Evolutionary conservation across 176 grass and related monocot species (phyloP).

Genomic region (Zizania latifolia): DNA sequence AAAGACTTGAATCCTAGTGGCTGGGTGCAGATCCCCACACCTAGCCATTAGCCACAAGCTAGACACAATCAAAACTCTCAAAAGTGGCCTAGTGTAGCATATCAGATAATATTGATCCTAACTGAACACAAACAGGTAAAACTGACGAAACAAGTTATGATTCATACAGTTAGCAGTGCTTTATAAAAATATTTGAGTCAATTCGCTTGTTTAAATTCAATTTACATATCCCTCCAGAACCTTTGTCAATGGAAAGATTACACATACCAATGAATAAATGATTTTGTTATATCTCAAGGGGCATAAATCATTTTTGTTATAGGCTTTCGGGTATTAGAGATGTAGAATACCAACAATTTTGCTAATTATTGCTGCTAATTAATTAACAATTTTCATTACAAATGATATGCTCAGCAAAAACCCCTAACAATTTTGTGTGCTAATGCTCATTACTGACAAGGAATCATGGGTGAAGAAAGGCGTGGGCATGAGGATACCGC

Average conservation of each 20-base stretch:
- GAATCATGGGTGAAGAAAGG: not conserved
- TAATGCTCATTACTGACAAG: not conserved
- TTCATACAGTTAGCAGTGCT: not conserved
- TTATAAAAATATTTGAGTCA: not conserved
- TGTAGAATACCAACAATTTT: not conserved
- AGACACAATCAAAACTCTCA: not conserved
- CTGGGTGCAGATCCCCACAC: too few relatives aligned
- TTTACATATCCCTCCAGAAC: not conserved
- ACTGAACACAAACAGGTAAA: not conserved
- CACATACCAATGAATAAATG: not conserved
- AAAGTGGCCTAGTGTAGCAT: not conserved
- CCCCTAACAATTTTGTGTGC: not conserved
- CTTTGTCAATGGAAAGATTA: not conserved
- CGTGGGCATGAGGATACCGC: constrained; percentile 39
- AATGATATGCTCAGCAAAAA: not conserved
- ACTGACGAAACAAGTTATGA: not conserved
- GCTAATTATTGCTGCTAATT: not conserved
- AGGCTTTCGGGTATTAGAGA: not conserved
- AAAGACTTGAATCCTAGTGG: too few relatives aligned
- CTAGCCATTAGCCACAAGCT: too few relatives aligned
- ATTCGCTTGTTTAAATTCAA: not conserved
- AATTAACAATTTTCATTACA: not conserved
- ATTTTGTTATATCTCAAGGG: not conserved
- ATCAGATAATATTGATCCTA: not conserved
- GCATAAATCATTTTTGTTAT: not conserved